Base-by-base conservation (phyloP, 2,329 filamentous ascomycete species). In the Curvularia hawaiiensis region DNA sequence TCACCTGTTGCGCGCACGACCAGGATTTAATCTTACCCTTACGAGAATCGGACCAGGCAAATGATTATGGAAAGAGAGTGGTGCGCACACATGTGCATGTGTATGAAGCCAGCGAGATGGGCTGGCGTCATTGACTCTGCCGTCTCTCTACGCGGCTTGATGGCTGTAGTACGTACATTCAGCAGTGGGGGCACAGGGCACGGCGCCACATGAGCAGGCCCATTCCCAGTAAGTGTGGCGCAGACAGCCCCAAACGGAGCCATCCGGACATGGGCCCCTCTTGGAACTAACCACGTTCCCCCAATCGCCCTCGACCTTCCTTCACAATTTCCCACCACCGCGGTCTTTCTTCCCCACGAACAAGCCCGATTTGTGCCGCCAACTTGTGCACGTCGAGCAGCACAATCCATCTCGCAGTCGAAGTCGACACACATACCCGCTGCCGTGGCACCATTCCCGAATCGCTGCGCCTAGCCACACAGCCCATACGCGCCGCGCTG, bases 201-300 rank as follows among this genome's bases (percentile, higher is more conserved):
- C 44, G 38, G 57, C 52, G 53, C 53, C 56, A 55, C 56, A 46
- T 12, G 22, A 24, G 22, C 22, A 24, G 22, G 22, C 22, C 3
- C 22, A 4, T 30, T n/a, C 46, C 16, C 24, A 48, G 43, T 43
- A 53, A 28, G 50, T 52, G 58, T 60, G 58, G 58, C 58, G 58
- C 51, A 52, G 41, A 14, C 39, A 50, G 52, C 46, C 38, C 49
- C 38, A 43, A 16, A 47, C 41, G 44, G 30, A 28, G 5, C 12
- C 28, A 16, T 51, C 43, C 30, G 44, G 47, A 49, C 58, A 52
- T 50, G 54, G 60, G 58, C 52, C 45, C 43, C 44, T 52, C 52
- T 24, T 24, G 38, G 43, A 60, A 58, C 58, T 60, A 54, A 60
- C 57, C 51, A 60, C 58, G 58, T 60, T 55, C 50, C 55, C 51